Conservation (phyloP, 2,329 filamentous ascomycete species). For the Parasarocladium wereldwijsianum region DNA sequence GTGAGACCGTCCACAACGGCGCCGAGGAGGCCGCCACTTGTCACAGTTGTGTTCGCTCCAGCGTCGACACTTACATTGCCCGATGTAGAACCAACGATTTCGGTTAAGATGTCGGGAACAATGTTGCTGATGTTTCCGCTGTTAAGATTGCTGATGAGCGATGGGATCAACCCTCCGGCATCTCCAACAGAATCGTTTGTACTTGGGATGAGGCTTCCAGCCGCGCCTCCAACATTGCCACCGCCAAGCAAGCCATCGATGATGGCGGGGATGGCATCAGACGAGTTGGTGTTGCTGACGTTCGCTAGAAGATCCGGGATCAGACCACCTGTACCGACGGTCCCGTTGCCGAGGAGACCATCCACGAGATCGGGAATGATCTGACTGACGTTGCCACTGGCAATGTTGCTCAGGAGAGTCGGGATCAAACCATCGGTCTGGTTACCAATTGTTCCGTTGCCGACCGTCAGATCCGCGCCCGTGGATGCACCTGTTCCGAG, state of each 20-base stretch:
- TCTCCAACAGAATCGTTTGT: background rate
- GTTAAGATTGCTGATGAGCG: constrained; percentile 3
- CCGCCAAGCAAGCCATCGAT: constrained; percentile 3
- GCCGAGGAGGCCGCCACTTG: constrained; percentile 28
- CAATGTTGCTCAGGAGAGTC: constrained; percentile 2
- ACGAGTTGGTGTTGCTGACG: background rate
- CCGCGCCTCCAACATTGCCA: background rate
- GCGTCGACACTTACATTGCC: too few relatives aligned
- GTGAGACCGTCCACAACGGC: constrained; percentile 29
- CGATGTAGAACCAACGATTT: constrained; percentile 1
- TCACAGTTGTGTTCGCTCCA: constrained; percentile 6
- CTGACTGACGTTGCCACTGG: constrained; percentile 1
- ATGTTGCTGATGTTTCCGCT: constrained; percentile 3
- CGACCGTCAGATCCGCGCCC: background rate
- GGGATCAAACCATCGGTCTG: constrained; percentile 1
- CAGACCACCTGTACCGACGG: constrained; percentile 1
- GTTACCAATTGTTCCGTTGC: background rate
- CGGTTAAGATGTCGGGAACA: constrained; percentile 2
- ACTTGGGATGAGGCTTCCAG: background rate
- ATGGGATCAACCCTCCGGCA: background rate
- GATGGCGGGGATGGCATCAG: constrained; percentile 1
- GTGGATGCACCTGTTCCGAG: constrained; percentile 1
- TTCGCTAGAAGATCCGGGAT: constrained; percentile 3
- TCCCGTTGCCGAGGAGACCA: constrained; percentile 3
- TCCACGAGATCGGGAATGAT: constrained; percentile 4